Percentiles rank a stretch among this genome's conserved stretches.
phyloP scores from a whole-genome alignment of 2,329 filamentous ascomycete species.

The Paecilomyces formosus region DNA sequence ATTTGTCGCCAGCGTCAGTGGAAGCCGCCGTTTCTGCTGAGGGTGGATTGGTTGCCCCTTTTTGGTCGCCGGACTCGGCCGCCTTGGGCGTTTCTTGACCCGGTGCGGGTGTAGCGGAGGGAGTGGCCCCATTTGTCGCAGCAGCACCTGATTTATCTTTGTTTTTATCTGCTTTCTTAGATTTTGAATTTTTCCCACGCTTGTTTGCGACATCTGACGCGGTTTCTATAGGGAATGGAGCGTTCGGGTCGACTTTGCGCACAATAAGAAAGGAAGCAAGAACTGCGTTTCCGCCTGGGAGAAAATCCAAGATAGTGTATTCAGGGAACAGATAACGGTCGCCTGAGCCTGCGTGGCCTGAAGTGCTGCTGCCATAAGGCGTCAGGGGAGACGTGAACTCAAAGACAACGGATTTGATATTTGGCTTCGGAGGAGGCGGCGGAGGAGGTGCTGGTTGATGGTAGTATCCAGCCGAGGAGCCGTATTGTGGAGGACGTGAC shows the following conservation, averaged over 20 bases:
- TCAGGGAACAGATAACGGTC: constrained; percentile 45
- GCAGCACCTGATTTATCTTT: constrained; percentile 7
- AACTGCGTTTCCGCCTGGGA: constrained; percentile 37
- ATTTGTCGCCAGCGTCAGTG: constrained; percentile 3
- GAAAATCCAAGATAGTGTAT: constrained; percentile 41
- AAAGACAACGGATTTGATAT: constrained; percentile 41
- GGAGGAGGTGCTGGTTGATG: constrained; percentile 19
- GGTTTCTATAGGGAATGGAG: constrained; percentile 29
- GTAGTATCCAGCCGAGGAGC: constrained; percentile 25
- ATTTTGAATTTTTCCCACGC: constrained; percentile 25
- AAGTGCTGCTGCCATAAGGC: constrained; percentile 33
- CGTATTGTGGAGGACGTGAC: constrained; percentile 28
- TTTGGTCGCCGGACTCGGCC: constrained; percentile 3
- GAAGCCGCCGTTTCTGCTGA: constrained; percentile 3
- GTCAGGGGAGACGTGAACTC: constrained; percentile 39
- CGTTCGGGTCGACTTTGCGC: constrained; percentile 33
- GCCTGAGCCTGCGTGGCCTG: constrained; percentile 33
- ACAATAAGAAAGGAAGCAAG: constrained; percentile 42
- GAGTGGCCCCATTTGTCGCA: constrained; percentile 3
- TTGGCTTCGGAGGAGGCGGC: constrained; percentile 26
- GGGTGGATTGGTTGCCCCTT: constrained; percentile 12
- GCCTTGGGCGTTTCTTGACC: constrained; percentile 3
- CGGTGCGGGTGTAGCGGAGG: constrained; percentile 13
- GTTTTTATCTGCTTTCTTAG: constrained; percentile 29
- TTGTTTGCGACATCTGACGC: constrained; percentile 19